Evolutionary conservation across 768 basidiomycete genomes (phyloP).

Genomic region (Leccinum uliginosum): DNA sequence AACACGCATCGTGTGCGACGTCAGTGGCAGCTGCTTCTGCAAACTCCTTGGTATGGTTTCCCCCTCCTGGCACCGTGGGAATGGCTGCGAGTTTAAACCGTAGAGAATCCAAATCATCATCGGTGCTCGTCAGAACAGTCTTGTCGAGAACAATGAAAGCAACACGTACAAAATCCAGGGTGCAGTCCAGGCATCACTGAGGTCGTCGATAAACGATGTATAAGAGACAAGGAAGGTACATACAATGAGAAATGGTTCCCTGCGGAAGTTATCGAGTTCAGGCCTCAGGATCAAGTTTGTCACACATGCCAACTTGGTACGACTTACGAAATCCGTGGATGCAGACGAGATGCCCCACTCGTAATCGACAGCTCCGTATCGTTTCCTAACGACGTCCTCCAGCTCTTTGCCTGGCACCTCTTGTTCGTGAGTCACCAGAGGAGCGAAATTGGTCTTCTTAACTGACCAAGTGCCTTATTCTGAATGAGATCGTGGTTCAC

Average conservation of each 20-base stretch:
- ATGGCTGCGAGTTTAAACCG: conserved; percentile 48
- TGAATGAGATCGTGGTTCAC: conserved; percentile 57
- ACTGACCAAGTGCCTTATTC: conserved; percentile 55
- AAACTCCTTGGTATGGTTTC: conserved; percentile 75
- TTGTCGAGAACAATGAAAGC: neutral
- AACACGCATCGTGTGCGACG: conserved; percentile 59
- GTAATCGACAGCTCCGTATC: conserved; percentile 58
- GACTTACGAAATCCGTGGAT: conserved; percentile 78
- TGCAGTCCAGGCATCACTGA: conserved; percentile 63
- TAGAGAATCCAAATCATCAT: neutral
- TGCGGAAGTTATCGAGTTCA: neutral
- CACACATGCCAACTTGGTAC: neutral
- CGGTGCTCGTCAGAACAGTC: neutral
- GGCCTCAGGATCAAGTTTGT: no score
- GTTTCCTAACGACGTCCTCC: conserved; percentile 51
- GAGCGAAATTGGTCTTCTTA: neutral
- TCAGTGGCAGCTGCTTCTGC: conserved; percentile 55
- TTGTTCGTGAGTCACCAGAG: conserved; percentile 38
- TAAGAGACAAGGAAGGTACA: neutral
- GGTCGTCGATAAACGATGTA: neutral
- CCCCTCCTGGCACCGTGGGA: conserved; percentile 65
- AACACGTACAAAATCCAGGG: conserved; percentile 50
- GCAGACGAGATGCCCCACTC: conserved; percentile 65
- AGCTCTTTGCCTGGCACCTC: conserved; percentile 38
- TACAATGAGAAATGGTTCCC: conserved; percentile 69